Base-by-base conservation (phyloP, 1,139 yeast species). In the Kodamaea suecica region DNA sequence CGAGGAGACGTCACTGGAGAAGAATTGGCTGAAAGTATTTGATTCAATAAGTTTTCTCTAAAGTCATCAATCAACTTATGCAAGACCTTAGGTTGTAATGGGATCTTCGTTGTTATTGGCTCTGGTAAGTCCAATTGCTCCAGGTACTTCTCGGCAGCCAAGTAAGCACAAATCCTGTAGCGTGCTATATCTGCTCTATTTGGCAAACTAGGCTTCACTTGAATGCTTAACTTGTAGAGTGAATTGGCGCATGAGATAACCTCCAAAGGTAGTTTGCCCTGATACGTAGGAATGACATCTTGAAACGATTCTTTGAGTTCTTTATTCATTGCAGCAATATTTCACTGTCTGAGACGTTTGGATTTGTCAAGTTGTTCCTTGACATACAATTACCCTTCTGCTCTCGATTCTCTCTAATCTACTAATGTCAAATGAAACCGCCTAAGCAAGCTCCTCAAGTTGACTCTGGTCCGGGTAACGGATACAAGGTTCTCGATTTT, bases 141-240 rank as follows among this genome's bases (percentile, higher is more conserved):
- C 15, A 61, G 61, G 32, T 74, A 68, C 44, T 66, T 66, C 40
- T 78, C 81, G 9, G 73, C 70, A 0, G 84, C 80, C 20, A 81
- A 54, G 41, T 63, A 76, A 2, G 86, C 84, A 53, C 86, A 78
- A 11, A 83, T 53, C 49, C 82, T 88, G 40, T 71, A 71, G 30
- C 90, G 61, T 1, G 84, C 86, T 2, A 73, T 63, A 44, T 82
- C 88, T 34, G 76, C 73, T 25, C 66, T 65, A 21, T 70, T 69
- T 4, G 68, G 62, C 28, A 76, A 65, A 4, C 72, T 55, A 20
- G 71, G 65, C 37, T 70, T 64, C 43, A 73, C 70, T 36, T 65
- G 72, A 12, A 78, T 59, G 23, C 83, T 75, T 3, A 76, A 53
- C 39, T 68, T 72, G 48, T 80, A 72, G 3, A 80, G 55, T 2